Percentiles rank a stretch among this genome's conserved stretches.
These are phyloP conservation scores for Boletales sp. DNA, from an alignment of 768 basidiomycete genomes.

Conservation along the genomic window DNA sequence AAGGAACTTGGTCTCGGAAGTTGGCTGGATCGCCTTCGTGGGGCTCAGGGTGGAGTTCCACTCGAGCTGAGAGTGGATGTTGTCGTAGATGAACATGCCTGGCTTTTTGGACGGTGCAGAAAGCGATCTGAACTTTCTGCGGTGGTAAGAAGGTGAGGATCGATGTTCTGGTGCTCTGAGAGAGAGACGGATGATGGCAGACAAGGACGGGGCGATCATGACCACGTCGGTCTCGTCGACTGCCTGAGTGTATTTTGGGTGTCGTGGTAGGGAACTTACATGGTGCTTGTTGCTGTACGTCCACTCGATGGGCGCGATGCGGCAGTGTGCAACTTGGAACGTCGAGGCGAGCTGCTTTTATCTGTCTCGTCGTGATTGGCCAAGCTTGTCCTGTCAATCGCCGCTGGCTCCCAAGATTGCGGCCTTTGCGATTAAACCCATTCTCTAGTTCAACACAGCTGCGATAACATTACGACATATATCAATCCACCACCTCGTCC, in stretches of 20 bases:
- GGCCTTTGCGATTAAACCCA: conserved; percentile 7
- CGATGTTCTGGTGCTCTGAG: conserved; percentile 12
- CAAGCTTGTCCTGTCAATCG: conserved; percentile 8
- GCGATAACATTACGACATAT: conserved; percentile 25
- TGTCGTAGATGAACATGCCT: conserved; percentile 53
- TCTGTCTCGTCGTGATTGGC: not conserved
- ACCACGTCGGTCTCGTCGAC: conserved; percentile 15
- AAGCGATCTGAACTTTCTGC: conserved; percentile 9
- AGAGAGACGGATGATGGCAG: conserved; percentile 12
- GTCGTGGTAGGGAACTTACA: conserved; percentile 18
- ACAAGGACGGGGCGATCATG: conserved; percentile 12
- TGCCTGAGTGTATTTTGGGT: conserved; percentile 2
- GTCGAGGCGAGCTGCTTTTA: conserved; percentile 7
- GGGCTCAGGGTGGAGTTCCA: conserved; percentile 88
- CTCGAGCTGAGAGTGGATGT: conserved; percentile 80
- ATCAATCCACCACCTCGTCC: conserved; percentile 14
- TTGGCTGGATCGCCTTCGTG: conserved; percentile 63
- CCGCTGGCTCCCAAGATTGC: not conserved
- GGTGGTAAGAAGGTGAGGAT: not conserved
- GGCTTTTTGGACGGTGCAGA: conserved; percentile 7
- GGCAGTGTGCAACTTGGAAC: conserved; percentile 2
- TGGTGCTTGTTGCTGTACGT: conserved; percentile 10
- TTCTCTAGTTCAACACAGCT: conserved; percentile 6
- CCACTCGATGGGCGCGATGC: conserved; percentile 2
- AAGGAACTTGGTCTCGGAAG: conserved; percentile 76